A percentile compares a stretch with the other conserved stretches of the same genome.
These are phyloP conservation scores for Podospora anserina DNA, from an alignment of 495 filamentous ascomycete genomes.

Conservation along the genomic window DNA sequence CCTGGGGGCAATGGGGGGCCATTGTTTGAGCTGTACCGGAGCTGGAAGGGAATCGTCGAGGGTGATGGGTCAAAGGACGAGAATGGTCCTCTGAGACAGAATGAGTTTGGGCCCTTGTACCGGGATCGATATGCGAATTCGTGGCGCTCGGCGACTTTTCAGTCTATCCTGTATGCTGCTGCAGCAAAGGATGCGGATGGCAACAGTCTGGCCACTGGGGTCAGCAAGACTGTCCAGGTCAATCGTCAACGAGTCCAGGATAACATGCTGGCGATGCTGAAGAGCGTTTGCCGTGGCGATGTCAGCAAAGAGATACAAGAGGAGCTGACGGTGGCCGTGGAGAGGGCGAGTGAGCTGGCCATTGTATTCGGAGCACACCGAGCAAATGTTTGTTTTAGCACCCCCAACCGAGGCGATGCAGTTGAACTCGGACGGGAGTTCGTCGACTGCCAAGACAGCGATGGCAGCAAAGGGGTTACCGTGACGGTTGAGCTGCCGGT, in stretches of 20 bases:
- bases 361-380: constrained; percentile 30
- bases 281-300: constrained; percentile 4
- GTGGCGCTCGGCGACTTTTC: constrained; percentile 28
- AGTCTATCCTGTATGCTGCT: constrained; percentile 16
- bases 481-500: constrained; percentile 27
- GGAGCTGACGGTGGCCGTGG: constrained; percentile 16
- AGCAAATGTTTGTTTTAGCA: constrained; percentile 19
- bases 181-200: not conserved
- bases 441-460: constrained; percentile 28
- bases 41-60: constrained; percentile 17
- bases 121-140: constrained; percentile 19
- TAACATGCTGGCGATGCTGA: constrained; percentile 14
- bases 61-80: not conserved
- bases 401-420: constrained; percentile 14
- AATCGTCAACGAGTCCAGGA: constrained; percentile 16
- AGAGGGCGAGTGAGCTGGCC: constrained; percentile 23
- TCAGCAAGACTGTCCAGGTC: not conserved
- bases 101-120: constrained; percentile 1
- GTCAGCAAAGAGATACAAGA: constrained; percentile 17
- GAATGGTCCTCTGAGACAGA: constrained; percentile 3
- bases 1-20: constrained; percentile 4
- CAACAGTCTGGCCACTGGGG: not conserved
- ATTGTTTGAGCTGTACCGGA: constrained; percentile 9
- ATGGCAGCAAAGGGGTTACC: constrained; percentile 6
- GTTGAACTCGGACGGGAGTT: constrained; percentile 27